phyloP scores from a whole-genome alignment of 2,329 filamentous ascomycete species.

The Beauveria bassiana region DNA sequence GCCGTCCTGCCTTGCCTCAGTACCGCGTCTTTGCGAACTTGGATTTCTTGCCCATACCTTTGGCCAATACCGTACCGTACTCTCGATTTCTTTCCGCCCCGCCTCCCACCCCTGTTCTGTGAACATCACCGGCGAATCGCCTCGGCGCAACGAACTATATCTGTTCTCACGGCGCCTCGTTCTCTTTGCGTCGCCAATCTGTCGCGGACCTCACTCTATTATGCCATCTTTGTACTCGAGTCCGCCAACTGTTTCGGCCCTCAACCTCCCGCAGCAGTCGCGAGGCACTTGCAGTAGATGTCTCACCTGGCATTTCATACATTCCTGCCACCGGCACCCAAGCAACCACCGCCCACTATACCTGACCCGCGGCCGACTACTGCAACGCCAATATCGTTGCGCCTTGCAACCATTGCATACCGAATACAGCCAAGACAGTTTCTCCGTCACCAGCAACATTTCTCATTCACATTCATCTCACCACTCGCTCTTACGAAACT shows the following conservation, averaged over 20 bases:
- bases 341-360: background rate
- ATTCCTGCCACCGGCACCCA: slow-evolving; percentile 4
- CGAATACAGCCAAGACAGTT: slow-evolving; percentile 3
- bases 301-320: slow-evolving; percentile 11
- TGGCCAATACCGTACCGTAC: background rate
- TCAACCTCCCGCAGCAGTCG: background rate
- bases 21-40: background rate
- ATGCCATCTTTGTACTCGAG: background rate
- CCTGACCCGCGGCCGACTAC: background rate
- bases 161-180: background rate
- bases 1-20: background rate
- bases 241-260: background rate
- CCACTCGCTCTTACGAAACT: background rate
- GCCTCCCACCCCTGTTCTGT: background rate
- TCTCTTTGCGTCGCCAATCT: background rate
- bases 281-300: background rate
- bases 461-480: background rate
- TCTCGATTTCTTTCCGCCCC: background rate
- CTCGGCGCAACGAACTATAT: background rate
- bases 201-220: background rate
- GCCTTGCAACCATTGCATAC: slow-evolving; percentile 2
- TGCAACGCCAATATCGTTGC: slow-evolving; percentile 2
- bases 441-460: background rate
- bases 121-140: background rate
- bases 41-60: background rate